Conservation (phyloP, 1,139 yeast genomes). For the Scheffersomyces insectosa region DNA sequence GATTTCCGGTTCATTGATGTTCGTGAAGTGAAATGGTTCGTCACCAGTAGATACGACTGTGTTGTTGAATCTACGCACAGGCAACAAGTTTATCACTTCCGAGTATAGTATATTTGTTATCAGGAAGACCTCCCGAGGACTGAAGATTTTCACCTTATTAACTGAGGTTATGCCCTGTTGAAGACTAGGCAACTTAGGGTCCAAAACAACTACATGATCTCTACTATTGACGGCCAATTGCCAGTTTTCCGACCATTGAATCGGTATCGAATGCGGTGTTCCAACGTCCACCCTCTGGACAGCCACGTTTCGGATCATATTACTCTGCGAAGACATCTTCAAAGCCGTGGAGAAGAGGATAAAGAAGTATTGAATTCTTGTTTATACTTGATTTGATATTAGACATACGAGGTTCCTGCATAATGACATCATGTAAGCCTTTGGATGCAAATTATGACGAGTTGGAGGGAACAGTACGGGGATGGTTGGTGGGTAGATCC, state of each 20-base stretch:
- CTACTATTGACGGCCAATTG: conserved; percentile 43
- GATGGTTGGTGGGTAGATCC: neutral
- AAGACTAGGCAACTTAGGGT: conserved; percentile 42
- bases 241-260: conserved; percentile 38
- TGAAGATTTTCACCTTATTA: conserved; percentile 17
- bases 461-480: neutral
- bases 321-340: conserved; percentile 10
- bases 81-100: conserved; percentile 30
- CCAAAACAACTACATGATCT: conserved; percentile 34
- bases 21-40: conserved; percentile 29
- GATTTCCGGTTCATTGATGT: conserved; percentile 35
- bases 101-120: conserved; percentile 27
- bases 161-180: conserved; percentile 25
- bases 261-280: conserved; percentile 27
- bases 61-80: conserved; percentile 30
- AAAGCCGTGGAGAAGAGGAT: conserved; percentile 3
- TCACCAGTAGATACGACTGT: conserved; percentile 29
- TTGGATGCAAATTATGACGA: neutral
- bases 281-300: conserved; percentile 25
- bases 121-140: conserved; percentile 30
- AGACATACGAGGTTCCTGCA: too few relatives aligned
- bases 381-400: neutral
- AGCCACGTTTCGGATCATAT: conserved; percentile 20
- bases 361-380: neutral
- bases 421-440: neutral